Conservation (phyloP, 805 yeast genomes). For the Ogataea parapolymorpha region DNA sequence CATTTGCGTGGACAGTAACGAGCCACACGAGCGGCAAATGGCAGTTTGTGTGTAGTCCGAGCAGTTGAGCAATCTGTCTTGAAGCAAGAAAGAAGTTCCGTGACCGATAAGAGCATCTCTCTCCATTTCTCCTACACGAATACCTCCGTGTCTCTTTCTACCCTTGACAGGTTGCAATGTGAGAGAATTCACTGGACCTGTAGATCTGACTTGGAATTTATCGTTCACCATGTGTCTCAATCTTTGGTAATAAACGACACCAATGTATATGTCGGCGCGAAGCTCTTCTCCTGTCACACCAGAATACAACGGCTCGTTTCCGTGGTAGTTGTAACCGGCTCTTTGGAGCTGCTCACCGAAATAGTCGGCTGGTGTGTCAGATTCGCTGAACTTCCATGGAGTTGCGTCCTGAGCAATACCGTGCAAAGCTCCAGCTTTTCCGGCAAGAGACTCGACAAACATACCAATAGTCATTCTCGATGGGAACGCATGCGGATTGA, state of each 20-base stretch:
- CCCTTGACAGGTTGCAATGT: conserved; percentile 99
- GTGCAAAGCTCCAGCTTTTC: conserved; percentile 96
- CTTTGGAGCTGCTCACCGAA: conserved; percentile 87
- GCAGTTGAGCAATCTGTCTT: conserved; percentile 91
- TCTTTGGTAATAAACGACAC: conserved; percentile 96
- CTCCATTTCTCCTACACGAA: conserved; percentile 99
- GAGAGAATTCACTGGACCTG: conserved; percentile 95
- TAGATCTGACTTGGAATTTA: conserved; percentile 97
- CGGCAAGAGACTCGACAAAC: conserved; percentile 98
- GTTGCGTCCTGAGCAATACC: conserved; percentile 97
- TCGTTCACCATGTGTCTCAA: conserved; percentile 99
- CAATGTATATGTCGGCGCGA: conserved; percentile 92
- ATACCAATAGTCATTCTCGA: conserved; percentile 99
- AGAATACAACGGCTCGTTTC: conserved; percentile 98
- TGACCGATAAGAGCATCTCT: conserved; percentile 98
- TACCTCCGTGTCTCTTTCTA: conserved; percentile 98
- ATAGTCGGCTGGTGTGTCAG: conserved; percentile 94
- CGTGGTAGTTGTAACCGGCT: conserved; percentile 96
- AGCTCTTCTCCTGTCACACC: conserved; percentile 98
- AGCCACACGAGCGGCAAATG: conserved; percentile 90
- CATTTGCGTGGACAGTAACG: conserved; percentile 81
- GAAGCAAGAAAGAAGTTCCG: conserved; percentile 92
- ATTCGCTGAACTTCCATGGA: conserved; percentile 91
- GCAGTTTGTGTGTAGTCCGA: conserved; percentile 93
- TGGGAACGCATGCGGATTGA: conserved; percentile 99